Percentiles rank a stretch among this genome's conserved stretches.
Conservation (phyloP, 2,329 filamentous ascomycete genomes). For the Beauveria sp. region DNA sequence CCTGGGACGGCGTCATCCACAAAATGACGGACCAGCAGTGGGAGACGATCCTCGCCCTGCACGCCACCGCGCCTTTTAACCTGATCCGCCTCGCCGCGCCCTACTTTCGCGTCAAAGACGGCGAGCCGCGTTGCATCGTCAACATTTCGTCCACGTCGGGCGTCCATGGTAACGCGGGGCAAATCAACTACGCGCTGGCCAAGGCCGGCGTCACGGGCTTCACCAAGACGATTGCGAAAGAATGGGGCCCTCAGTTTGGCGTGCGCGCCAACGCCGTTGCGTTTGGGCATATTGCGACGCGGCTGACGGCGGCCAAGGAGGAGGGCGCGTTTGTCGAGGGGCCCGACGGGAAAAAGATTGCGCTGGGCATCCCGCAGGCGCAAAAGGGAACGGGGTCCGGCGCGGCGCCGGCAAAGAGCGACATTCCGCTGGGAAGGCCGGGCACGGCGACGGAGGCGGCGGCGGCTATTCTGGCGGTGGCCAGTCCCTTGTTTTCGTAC, state of each 20-base stretch:
- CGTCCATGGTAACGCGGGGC: conserved; percentile 81
- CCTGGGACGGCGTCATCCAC: conserved; percentile 88
- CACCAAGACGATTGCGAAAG: conserved; percentile 84
- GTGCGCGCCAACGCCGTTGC: conserved; percentile 78
- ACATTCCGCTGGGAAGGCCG: conserved; percentile 72
- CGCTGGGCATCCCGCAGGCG: conserved; percentile 62
- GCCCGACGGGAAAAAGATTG: conserved; percentile 67
- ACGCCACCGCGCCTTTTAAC: conserved; percentile 80
- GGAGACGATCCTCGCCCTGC: conserved; percentile 78
- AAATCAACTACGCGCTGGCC: conserved; percentile 79
- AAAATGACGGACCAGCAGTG: conserved; percentile 90
- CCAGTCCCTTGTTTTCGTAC: conserved; percentile 76
- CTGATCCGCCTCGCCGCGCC: conserved; percentile 72
- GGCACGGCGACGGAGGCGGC: conserved; percentile 77
- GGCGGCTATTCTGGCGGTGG: conserved; percentile 66
- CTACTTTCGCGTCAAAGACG: conserved; percentile 82
- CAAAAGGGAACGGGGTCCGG: conserved; percentile 38
- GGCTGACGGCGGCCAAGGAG: conserved; percentile 79
- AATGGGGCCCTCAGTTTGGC: conserved; percentile 80
- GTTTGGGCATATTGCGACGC: conserved; percentile 73
- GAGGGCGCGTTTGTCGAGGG: conserved; percentile 71
- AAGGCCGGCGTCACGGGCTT: conserved; percentile 79
- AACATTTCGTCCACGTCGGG: conserved; percentile 80
- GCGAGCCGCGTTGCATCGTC: conserved; percentile 68
- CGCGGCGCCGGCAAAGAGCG: conserved; percentile 41